Base-by-base conservation (phyloP, 768 basidiomycete species). In the Phlebiopsis flavidoalba region DNA sequence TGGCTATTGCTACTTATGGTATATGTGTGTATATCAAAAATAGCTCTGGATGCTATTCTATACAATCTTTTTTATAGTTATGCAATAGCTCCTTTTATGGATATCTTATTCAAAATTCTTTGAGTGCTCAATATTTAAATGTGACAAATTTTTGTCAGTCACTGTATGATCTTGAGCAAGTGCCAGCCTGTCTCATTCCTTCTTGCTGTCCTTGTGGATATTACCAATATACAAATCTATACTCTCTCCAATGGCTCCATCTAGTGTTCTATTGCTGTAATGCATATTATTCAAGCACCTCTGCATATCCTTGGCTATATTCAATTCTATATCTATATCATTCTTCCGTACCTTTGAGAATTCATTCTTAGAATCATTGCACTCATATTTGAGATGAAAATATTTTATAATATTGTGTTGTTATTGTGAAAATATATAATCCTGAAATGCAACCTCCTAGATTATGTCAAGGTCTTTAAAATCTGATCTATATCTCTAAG, bases 341-440 rank as follows among this genome's bases (percentile, higher is more conserved):
- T 43, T 31, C 26, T 45, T 62, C 37, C 61, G 26, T n/a, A 69
- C 65, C 33, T 69, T 62, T 40, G 63, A 40, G 61, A 64, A 74
- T 53, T 75, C 74, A 64, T 77, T 74, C 21, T 70, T 43, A 2
- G 71, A 70, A 69, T 77, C 74, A 10, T 71, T 55, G 56, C 75
- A 76, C 57, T 77, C 74, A 65, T 76, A 74, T 19, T 56, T 24
- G 0, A 77, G 35, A 60, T 75, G 70, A 31, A 75, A 70, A 55
- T 33, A 52, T 33, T 61, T 61, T 36, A 61, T 61, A 8, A 57
- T 6, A 8, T 61, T 33, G 4, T 12, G 21, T 3, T 57, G 45
- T 8, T 73, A 59, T 72, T 70, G n/a, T 36, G 48, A 26, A 40
- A 64, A 60, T 8, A 33, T 15, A 40, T 48, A 8, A 11, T 17